A percentile compares a stretch with the other conserved stretches of the same genome.
Evolutionary conservation across 441 rosid species (phyloP).

Genomic region (Jatropha multifida): DNA sequence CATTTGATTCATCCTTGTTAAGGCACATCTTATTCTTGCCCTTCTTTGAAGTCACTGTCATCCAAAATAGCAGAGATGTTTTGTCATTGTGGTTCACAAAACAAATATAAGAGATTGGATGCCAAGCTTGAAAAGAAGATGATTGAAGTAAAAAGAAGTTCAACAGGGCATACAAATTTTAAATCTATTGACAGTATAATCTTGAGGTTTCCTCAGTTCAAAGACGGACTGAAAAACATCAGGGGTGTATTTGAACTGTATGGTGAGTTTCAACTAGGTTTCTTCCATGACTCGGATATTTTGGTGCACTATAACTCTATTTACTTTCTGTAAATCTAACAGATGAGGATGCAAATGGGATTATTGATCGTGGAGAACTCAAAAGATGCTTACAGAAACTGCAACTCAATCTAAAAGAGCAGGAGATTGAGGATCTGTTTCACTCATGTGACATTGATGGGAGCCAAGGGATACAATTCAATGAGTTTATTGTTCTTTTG

Average conservation of each 20-base stretch:
- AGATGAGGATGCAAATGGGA: constrained; percentile 68
- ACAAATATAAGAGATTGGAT: constrained; percentile 59
- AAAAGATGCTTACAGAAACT: constrained; percentile 59
- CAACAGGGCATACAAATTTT: constrained; percentile 42
- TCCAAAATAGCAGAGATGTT: constrained; percentile 42
- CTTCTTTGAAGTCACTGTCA: constrained; percentile 40
- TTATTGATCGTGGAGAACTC: constrained; percentile 62
- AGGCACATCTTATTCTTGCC: constrained; percentile 36
- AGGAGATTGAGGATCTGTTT: constrained; percentile 67
- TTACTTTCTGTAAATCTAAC: constrained; percentile 9
- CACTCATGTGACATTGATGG: constrained; percentile 77
- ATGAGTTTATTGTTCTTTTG: constrained; percentile 72
- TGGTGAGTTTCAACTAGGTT: constrained; percentile 41
- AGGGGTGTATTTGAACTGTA: constrained; percentile 56
- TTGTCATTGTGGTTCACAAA: constrained; percentile 45
- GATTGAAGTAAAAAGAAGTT: constrained; percentile 53
- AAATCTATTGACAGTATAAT: constrained; percentile 64
- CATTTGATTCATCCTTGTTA: constrained; percentile 20
- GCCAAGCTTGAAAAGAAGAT: constrained; percentile 64
- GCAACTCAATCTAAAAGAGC: constrained; percentile 48
- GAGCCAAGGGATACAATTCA: constrained; percentile 72
- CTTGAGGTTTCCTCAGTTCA: constrained; percentile 65
- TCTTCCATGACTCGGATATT: constrained; percentile 3
- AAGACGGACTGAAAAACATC: constrained; percentile 59
- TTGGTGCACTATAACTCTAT: constrained; percentile 19